Percentiles rank a stretch among this genome's conserved stretches.
Evolutionary conservation across 305 asterid genomes (phyloP).

Genomic region (Stenogyne calaminthoides): DNA sequence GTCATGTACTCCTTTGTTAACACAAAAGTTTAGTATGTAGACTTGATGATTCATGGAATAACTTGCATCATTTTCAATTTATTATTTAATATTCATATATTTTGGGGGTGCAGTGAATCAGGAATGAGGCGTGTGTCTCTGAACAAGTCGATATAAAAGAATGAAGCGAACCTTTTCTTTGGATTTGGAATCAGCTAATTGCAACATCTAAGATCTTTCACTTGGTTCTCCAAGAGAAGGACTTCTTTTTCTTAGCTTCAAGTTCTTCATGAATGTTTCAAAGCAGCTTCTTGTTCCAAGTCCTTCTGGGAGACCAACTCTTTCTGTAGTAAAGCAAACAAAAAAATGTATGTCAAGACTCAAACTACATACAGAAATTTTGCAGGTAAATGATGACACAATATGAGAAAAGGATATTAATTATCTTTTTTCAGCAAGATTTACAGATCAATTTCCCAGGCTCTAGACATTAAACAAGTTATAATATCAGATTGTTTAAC

Average conservation of each 20-base stretch:
- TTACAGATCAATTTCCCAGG: not conserved
- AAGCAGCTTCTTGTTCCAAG: slow-evolving; percentile 53
- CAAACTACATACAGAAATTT: not conserved
- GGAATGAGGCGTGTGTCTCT: not conserved
- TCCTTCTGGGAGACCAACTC: slow-evolving; percentile 49
- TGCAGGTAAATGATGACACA: not conserved
- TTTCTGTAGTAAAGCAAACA: slow-evolving; percentile 50
- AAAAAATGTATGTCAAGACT: not conserved
- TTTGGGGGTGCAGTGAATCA: not conserved
- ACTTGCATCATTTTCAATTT: not conserved
- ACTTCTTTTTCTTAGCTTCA: slow-evolving; percentile 58
- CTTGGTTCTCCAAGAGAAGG: slow-evolving; percentile 46
- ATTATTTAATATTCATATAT: not conserved
- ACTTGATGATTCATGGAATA: not conserved
- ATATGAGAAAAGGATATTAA: not conserved
- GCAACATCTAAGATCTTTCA: slow-evolving; percentile 71
- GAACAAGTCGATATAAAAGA: not conserved
- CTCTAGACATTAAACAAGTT: not conserved
- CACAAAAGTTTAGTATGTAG: not conserved
- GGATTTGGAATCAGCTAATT: slow-evolving; percentile 56
- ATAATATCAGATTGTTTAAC: not conserved
- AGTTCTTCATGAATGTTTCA: slow-evolving; percentile 61
- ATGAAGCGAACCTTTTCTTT: slow-evolving; percentile 62
- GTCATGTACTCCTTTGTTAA: not conserved
- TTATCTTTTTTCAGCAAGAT: slow-evolving; percentile 1